Evolutionary conservation across 2,329 filamentous ascomycete genomes (phyloP).

Genomic region (Claviceps maximensis): DNA sequence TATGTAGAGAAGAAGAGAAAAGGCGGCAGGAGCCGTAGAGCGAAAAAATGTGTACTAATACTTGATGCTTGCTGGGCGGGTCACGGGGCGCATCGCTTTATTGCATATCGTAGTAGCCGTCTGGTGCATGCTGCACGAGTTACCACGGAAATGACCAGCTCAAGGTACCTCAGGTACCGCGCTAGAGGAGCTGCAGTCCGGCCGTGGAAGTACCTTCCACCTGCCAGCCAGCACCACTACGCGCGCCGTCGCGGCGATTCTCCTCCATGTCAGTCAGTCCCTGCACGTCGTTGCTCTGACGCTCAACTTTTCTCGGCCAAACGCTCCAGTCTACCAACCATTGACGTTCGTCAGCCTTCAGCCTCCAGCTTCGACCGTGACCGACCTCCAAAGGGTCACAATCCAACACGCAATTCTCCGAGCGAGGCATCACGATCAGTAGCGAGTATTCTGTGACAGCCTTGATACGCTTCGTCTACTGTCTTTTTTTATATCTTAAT

Average conservation of each 20-base stretch:
- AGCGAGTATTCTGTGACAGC: background rate
- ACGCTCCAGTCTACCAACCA: background rate
- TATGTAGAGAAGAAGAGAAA: conserved; percentile 38
- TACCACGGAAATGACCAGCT: background rate
- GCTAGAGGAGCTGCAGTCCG: background rate
- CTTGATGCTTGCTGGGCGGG: background rate
- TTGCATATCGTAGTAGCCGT: conserved; percentile 14
- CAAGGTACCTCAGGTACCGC: background rate
- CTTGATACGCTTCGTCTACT: background rate
- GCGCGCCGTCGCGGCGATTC: conserved; percentile 1
- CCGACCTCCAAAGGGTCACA: background rate
- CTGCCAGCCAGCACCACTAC: background rate
- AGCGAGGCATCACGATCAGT: background rate
- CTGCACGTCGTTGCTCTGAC: background rate
- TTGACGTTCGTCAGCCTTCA: background rate
- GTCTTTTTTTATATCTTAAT: background rate
- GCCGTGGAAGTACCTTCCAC: background rate
- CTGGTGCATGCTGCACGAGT: background rate
- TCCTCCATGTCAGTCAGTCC: background rate
- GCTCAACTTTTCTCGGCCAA: background rate
- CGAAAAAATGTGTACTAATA: conserved; percentile 13
- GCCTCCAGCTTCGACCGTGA: background rate
- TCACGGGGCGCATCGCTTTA: conserved; percentile 8
- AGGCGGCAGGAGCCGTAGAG: conserved; percentile 6
- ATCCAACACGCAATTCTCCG: background rate